Evolutionary conservation across 2,329 filamentous ascomycete genomes (phyloP).

Genomic region (Cytospora piceicola): DNA sequence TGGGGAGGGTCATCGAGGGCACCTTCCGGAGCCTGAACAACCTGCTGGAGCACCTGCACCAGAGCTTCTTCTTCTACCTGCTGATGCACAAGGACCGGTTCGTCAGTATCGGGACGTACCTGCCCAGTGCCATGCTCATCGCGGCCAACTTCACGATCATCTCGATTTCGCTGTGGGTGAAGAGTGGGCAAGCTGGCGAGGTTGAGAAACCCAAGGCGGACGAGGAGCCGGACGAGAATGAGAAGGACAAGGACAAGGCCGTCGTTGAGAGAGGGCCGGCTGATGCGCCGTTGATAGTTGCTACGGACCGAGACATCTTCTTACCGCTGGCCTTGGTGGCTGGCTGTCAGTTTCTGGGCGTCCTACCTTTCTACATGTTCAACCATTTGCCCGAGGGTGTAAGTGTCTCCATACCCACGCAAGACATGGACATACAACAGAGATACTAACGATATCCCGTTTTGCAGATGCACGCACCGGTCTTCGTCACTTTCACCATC

Average conservation of each 20-base stretch:
- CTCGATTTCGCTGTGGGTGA: conserved; percentile 91
- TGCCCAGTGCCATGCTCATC: conserved; percentile 96
- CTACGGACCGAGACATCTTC: conserved; percentile 67
- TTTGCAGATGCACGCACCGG: conserved; percentile 58
- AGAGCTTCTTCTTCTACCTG: conserved; percentile 99
- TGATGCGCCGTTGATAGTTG: conserved; percentile 28
- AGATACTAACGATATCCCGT: conserved; percentile 6
- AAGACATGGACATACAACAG: neutral
- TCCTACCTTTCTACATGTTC: conserved; percentile 84
- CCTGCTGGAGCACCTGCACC: conserved; percentile 91
- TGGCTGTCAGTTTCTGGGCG: conserved; percentile 73
- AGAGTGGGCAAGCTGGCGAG: conserved; percentile 64
- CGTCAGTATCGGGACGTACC: conserved; percentile 96
- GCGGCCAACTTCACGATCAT: conserved; percentile 95
- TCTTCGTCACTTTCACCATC: conserved; percentile 62
- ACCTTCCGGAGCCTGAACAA: conserved; percentile 95
- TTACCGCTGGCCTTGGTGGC: conserved; percentile 75
- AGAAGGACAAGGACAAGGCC: conserved; percentile 38
- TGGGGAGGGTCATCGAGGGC: conserved; percentile 87
- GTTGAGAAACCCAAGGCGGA: conserved; percentile 4
- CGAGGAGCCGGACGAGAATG: conserved; percentile 8
- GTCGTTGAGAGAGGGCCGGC: conserved; percentile 39
- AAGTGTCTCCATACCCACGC: conserved; percentile 41
- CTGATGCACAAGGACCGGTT: conserved; percentile 90
- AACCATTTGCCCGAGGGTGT: conserved; percentile 72